A percentile compares a stretch with the other conserved stretches of the same genome.
phyloP scores from a whole-genome alignment of 2,329 filamentous ascomycete genomes.

The Penicillium sp. region DNA sequence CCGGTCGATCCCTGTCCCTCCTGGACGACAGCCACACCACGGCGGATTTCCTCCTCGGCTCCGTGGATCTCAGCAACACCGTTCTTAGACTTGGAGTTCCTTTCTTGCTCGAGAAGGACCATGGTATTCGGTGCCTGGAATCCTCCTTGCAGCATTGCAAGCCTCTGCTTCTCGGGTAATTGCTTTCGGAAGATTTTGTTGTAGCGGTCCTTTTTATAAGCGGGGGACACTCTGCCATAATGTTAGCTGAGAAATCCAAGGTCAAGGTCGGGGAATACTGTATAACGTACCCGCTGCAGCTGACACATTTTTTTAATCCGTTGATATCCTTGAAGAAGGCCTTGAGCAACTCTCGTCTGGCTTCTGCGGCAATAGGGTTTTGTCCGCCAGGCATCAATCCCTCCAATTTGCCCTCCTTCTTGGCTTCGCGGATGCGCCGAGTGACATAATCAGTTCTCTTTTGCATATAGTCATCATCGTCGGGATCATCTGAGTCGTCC shows the following conservation, averaged over 20 bases:
- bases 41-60: constrained; percentile 59
- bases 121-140: constrained; percentile 71
- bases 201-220: constrained; percentile 83
- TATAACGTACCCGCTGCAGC: constrained; percentile 55
- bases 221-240: constrained; percentile 67
- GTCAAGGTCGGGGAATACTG: neutral
- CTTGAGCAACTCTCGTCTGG: constrained; percentile 73
- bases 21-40: constrained; percentile 47
- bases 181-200: constrained; percentile 92
- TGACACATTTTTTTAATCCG: constrained; percentile 67
- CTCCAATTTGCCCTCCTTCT: constrained; percentile 45
- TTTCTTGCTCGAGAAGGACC: constrained; percentile 55
- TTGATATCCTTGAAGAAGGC: constrained; percentile 76
- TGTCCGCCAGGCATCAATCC: constrained; percentile 58
- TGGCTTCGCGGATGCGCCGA: constrained; percentile 64
- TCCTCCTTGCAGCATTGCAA: constrained; percentile 69
- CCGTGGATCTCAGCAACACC: constrained; percentile 53
- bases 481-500: constrained; percentile 61
- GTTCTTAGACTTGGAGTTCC: constrained; percentile 39
- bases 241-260: constrained; percentile 22
- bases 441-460: constrained; percentile 69
- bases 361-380: constrained; percentile 78
- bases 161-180: constrained; percentile 70
- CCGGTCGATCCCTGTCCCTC: constrained; percentile 37
- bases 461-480: constrained; percentile 52